A percentile compares a stretch with the other conserved stretches of the same genome.
These are phyloP conservation scores for Rhynchosporium secalis DNA, from an alignment of 2,329 filamentous ascomycete species.

Conservation along the genomic window DNA sequence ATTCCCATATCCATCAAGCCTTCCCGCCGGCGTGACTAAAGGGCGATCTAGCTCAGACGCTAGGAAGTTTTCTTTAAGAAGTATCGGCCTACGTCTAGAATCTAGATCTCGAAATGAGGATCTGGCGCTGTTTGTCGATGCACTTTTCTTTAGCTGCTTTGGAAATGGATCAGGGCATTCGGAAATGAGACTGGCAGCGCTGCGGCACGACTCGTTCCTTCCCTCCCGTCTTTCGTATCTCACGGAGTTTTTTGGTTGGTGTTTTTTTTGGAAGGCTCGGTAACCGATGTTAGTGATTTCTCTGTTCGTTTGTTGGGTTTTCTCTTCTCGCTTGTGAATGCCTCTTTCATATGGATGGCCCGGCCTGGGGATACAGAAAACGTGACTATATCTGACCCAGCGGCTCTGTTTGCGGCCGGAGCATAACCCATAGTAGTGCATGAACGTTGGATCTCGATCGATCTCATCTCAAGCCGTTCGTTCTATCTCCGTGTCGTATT, in stretches of 20 bases:
- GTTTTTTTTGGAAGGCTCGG: not conserved
- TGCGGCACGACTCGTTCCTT: not conserved
- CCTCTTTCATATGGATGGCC: too few relatives aligned
- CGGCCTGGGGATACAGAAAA: too few relatives aligned
- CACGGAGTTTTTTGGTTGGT: not conserved
- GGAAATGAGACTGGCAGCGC: not conserved
- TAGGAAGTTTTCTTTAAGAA: too few relatives aligned
- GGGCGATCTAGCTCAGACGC: too few relatives aligned
- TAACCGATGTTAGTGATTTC: too few relatives aligned
- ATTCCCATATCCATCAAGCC: too few relatives aligned
- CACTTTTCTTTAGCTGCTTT: not conserved
- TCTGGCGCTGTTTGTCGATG: too few relatives aligned
- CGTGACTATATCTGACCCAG: conserved; percentile 4
- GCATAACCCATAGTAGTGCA: not conserved
- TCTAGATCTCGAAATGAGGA: too few relatives aligned
- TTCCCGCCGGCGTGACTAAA: too few relatives aligned
- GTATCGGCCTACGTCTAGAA: too few relatives aligned
- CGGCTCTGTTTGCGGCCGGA: not conserved
- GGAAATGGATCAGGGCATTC: not conserved
- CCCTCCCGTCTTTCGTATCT: not conserved
- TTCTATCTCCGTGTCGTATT: not conserved
- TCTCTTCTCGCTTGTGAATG: too few relatives aligned
- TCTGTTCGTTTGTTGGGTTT: too few relatives aligned
- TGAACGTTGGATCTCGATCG: not conserved
- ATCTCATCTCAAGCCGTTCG: not conserved